phyloP scores from a whole-genome alignment of 306 rosid species.

The Cucumis hystrix region DNA sequence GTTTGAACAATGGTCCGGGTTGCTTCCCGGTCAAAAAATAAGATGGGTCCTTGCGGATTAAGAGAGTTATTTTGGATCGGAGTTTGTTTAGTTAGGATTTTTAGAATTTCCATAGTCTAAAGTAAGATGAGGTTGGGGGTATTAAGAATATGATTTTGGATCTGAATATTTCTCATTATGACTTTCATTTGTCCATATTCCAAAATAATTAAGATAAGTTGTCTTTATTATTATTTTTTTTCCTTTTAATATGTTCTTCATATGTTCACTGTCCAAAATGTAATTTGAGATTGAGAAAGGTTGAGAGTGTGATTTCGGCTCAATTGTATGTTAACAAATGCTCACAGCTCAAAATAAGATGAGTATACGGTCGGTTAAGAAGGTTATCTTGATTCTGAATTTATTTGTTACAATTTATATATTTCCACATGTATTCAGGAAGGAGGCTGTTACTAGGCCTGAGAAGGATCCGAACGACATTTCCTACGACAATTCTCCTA shows the following conservation, averaged over 20 bases:
- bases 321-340: neutral
- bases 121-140: neutral
- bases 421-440: conserved; percentile 24
- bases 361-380: neutral
- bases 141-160: neutral
- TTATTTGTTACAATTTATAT: neutral
- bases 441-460: conserved; percentile 50
- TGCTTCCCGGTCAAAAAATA: neutral
- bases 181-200: neutral
- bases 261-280: neutral
- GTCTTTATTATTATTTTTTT: neutral
- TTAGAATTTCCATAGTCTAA: neutral
- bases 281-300: neutral
- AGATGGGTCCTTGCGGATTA: neutral
- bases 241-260: neutral
- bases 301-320: neutral
- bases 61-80: neutral
- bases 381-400: neutral
- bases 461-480: conserved; percentile 27
- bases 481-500: conserved; percentile 22
- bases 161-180: neutral
- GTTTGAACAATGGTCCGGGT: neutral
- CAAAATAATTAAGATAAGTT: neutral
- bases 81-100: neutral
- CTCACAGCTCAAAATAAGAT: neutral